A percentile compares a stretch with the other conserved stretches of the same genome.
Conservation (phyloP, 2,329 filamentous ascomycete species). For the Aspergillus aculeatus region DNA sequence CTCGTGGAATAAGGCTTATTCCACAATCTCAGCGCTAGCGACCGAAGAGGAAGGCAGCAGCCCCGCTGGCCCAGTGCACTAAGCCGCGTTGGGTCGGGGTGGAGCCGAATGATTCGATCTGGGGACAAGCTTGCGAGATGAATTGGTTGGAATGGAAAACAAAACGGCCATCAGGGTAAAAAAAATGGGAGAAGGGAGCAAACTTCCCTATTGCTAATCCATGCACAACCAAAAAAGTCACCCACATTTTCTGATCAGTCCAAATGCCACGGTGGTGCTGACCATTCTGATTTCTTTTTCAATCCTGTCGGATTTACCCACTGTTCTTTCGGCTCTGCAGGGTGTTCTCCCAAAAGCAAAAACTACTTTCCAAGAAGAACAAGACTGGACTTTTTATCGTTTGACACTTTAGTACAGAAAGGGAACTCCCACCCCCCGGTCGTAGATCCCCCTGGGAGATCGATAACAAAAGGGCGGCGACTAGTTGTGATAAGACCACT, state of each 20-base stretch:
- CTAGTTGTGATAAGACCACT: slow-evolving; percentile 18
- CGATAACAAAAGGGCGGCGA: slow-evolving; percentile 18
- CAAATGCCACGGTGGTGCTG: no score
- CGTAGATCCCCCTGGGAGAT: slow-evolving; percentile 27
- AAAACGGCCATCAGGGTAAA: slow-evolving; percentile 8
- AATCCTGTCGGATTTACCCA: not conserved
- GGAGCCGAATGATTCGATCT: slow-evolving; percentile 31
- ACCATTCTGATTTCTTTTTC: not conserved
- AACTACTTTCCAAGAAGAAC: slow-evolving; percentile 9
- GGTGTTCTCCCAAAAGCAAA: not conserved
- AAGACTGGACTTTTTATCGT: slow-evolving; percentile 1
- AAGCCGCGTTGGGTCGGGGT: slow-evolving; percentile 28
- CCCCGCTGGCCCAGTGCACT: slow-evolving; percentile 21
- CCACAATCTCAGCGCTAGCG: slow-evolving; percentile 16
- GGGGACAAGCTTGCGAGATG: slow-evolving; percentile 20
- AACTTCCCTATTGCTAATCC: not conserved
- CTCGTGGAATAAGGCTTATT: slow-evolving; percentile 29
- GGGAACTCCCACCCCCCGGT: slow-evolving; percentile 14
- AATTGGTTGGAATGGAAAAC: not conserved
- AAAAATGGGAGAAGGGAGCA: slow-evolving; percentile 2
- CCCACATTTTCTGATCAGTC: not conserved
- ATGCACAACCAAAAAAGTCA: not conserved
- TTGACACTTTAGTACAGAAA: slow-evolving; percentile 3
- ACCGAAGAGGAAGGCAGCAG: slow-evolving; percentile 23
- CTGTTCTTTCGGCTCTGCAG: not conserved